Evolutionary conservation across 805 yeast genomes (phyloP), one percentile per base, ranked within the genome.

Genomic region (Candida sakaeoensis): DNA sequence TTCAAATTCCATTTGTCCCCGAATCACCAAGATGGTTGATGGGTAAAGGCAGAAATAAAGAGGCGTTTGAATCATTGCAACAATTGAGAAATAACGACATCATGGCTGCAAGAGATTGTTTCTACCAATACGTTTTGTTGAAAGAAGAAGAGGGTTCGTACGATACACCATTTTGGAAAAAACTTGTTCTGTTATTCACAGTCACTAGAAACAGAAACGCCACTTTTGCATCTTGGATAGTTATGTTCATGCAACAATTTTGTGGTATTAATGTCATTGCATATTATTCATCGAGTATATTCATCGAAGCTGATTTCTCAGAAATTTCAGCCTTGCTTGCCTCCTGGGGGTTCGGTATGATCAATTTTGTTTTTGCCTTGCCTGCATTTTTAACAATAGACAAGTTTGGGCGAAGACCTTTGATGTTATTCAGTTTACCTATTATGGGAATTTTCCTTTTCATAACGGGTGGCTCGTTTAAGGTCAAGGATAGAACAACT

Each of bases 251-350:
- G 87, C 95, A 87, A 66, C 95, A 87, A 59, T 84, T 86, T 65
- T 87, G 95, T 63, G 95, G 95, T 51, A 78, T 87, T 58, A 87
- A 87, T 54, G 91, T 86, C 39, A 85, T 87, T 61, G 91, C 95
- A 14, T 84, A 85, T 63, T 87, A 85, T 61, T 83, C 91, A 1
- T 81, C 93, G 0, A 71, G 84, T 8, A 86, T 87, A 42, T 87
- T 87, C 63, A 60, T 72, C 16, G 73, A 80, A 42, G 78, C 89
- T 16, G 84, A 83, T 31, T 80, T 82, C 60, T 60, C 75, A 29
- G 77, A 74, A 45, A 68, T 75, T 45, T 70, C 75, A 43, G 80
- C 95, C 0, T 61, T 87, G 54, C 63, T 83, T 50, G 95, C 95
- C 0, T 85, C 95, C 1, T 76, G 89, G 79, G 95, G 95, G 2